phyloP scores from a whole-genome alignment of 1,139 yeast genomes.

The Pichia sp. region DNA sequence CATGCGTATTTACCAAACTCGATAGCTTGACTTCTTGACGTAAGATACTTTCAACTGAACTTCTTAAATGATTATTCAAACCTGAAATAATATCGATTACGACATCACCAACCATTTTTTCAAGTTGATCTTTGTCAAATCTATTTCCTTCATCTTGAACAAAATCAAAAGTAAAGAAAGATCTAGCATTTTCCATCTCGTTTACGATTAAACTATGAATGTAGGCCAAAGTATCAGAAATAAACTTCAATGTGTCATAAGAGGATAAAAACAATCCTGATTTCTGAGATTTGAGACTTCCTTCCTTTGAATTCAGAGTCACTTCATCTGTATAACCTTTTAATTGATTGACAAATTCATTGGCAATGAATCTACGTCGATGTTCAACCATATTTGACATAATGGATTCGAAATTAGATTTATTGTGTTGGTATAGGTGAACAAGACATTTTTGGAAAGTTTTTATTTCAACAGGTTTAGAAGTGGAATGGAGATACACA shows the following conservation, averaged over 20 bases:
- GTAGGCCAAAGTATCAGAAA: constrained; percentile 86
- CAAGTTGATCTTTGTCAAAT: constrained; percentile 18
- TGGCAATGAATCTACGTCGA: constrained; percentile 48
- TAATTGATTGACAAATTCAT: constrained; percentile 53
- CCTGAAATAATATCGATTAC: constrained; percentile 42
- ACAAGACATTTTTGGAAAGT: constrained; percentile 26
- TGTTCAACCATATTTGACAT: constrained; percentile 50
- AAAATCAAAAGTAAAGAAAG: constrained; percentile 39
- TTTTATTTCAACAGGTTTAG: constrained; percentile 5
- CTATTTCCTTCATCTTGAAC: constrained; percentile 8
- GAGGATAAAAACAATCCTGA: constrained; percentile 56
- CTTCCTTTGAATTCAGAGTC: not conserved
- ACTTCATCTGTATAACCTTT: constrained; percentile 30
- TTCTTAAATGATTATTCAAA: constrained; percentile 42
- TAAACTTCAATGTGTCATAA: constrained; percentile 73
- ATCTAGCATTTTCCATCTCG: constrained; percentile 69
- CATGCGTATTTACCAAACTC: constrained; percentile 50
- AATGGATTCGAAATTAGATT: constrained; percentile 42
- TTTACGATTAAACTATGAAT: constrained; percentile 84
- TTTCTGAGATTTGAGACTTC: not conserved
- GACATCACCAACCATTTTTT: constrained; percentile 33
- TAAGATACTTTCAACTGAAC: constrained; percentile 60
- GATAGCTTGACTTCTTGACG: constrained; percentile 56
- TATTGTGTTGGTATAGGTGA: constrained; percentile 24
- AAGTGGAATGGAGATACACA: constrained; percentile 18